Percentiles rank a stretch among this genome's conserved stretches.
phyloP scores from a whole-genome alignment of 2,329 filamentous ascomycete species.

The Fusarium palustre region DNA sequence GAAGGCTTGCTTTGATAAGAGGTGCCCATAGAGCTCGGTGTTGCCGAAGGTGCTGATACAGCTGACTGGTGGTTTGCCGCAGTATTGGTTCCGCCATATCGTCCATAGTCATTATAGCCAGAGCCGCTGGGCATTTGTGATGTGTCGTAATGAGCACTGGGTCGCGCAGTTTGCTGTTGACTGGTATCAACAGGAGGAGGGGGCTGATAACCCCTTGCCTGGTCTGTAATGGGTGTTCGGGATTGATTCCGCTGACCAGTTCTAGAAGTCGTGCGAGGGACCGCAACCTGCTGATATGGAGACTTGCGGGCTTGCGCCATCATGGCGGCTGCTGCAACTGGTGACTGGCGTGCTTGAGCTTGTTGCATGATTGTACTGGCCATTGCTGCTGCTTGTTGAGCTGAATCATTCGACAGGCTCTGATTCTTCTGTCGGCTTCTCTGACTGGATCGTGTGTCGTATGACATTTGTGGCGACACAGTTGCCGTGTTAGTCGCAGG shows the following conservation, averaged over 20 bases:
- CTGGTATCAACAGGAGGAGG: constrained; percentile 20
- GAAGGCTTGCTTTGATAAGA: constrained; percentile 34
- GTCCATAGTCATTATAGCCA: constrained; percentile 39
- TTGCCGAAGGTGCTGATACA: constrained; percentile 35
- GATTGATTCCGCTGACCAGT: constrained; percentile 52
- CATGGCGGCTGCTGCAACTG: constrained; percentile 47
- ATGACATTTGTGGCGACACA: constrained; percentile 32
- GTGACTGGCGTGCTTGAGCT: constrained; percentile 46
- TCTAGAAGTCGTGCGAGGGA: constrained; percentile 50
- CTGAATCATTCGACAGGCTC: constrained; percentile 15
- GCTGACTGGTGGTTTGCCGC: constrained; percentile 18
- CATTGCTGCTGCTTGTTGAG: constrained; percentile 19
- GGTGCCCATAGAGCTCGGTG: constrained; percentile 35
- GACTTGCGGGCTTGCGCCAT: constrained; percentile 49
- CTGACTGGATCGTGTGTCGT: constrained; percentile 9
- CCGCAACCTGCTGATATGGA: constrained; percentile 46
- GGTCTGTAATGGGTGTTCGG: constrained; percentile 46
- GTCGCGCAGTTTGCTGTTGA: constrained; percentile 27
- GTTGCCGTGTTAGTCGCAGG: constrained; percentile 19
- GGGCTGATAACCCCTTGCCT: constrained; percentile 35
- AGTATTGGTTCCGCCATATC: constrained; percentile 25
- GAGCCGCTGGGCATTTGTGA: constrained; percentile 23
- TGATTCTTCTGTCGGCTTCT: constrained; percentile 16
- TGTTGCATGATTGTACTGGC: constrained; percentile 41
- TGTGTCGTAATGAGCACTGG: constrained; percentile 20